A percentile compares a stretch with the other conserved stretches of the same genome.
Conservation (phyloP, 108 stramenopile genomes). For the Mayamaea pseudoterrestris region DNA sequence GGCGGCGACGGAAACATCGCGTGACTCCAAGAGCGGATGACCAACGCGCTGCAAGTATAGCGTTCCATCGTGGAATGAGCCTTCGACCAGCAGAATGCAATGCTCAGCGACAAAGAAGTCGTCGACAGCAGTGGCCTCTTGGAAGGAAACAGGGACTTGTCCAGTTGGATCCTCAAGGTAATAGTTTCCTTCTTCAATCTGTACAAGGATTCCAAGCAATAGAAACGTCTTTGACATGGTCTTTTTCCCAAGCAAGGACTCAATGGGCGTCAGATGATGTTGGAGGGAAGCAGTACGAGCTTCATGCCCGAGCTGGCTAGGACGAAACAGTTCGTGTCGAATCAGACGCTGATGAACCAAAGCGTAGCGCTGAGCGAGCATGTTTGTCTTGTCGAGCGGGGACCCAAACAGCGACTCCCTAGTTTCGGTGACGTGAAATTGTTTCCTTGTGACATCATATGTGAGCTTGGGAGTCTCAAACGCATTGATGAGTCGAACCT, state of each 20-base stretch:
- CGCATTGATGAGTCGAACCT: constrained; percentile 16
- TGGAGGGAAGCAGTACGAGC: constrained; percentile 6
- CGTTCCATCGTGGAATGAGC: constrained; percentile 70
- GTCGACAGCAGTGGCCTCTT: constrained; percentile 33
- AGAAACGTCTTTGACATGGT: constrained; percentile 36
- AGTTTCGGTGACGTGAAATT: constrained; percentile 18
- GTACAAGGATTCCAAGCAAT: constrained; percentile 11
- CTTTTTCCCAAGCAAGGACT: constrained; percentile 46
- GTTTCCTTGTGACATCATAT: constrained; percentile 29
- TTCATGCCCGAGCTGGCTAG: constrained; percentile 6
- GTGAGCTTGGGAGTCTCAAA: constrained; percentile 31
- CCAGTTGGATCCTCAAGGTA: constrained; percentile 75
- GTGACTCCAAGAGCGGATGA: constrained; percentile 37
- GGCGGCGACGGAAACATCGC: neutral
- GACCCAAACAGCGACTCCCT: constrained; percentile 22
- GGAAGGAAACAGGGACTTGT: constrained; percentile 47
- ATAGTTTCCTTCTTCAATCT: constrained; percentile 50
- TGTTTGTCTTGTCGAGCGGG: constrained; percentile 35
- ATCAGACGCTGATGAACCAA: constrained; percentile 67
- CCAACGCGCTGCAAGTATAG: constrained; percentile 54
- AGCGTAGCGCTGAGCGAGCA: constrained; percentile 62
- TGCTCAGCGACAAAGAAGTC: constrained; percentile 78
- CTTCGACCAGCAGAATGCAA: constrained; percentile 80
- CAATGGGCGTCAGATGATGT: constrained; percentile 33
- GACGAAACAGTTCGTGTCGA: constrained; percentile 48